Percentiles rank a stretch among this genome's conserved stretches.
Conservation (phyloP, 192 early-diverging fungal species). For the Podila epicladia region DNA sequence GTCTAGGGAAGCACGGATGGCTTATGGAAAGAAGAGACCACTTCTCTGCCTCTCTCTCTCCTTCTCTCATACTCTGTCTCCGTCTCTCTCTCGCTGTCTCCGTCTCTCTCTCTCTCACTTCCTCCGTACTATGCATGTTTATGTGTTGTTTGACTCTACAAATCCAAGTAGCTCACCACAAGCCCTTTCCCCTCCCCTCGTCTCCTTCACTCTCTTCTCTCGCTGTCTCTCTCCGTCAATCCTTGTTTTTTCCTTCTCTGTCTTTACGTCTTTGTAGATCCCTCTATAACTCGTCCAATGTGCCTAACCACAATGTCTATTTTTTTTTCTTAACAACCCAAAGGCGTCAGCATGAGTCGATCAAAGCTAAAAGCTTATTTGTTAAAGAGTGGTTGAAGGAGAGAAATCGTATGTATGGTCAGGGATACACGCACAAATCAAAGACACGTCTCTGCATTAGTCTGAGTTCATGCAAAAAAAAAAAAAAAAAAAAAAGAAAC, state of each 20-base stretch:
- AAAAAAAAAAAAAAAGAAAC: background rate
- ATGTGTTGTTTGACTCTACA: no score
- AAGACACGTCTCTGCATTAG: background rate
- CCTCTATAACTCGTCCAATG: background rate
- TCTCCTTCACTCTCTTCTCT: background rate
- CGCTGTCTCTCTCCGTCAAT: background rate
- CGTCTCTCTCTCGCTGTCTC: no score
- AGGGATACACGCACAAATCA: background rate
- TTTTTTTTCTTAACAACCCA: background rate
- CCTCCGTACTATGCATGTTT: no score
- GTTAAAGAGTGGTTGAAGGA: background rate
- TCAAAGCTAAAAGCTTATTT: background rate
- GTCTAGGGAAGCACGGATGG: no score
- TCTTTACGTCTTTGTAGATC: background rate
- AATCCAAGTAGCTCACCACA: no score
- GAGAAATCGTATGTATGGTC: background rate
- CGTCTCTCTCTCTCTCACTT: no score
- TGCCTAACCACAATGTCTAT: background rate
- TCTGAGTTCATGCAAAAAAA: background rate
- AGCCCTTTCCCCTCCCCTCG: background rate
- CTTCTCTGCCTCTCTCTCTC: no score
- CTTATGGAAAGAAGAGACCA: no score
- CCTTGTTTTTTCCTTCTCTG: background rate
- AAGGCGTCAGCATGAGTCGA: background rate
- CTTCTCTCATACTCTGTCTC: no score